Conservation (phyloP, 441 rosid species). For the Omphalea diandra region DNA sequence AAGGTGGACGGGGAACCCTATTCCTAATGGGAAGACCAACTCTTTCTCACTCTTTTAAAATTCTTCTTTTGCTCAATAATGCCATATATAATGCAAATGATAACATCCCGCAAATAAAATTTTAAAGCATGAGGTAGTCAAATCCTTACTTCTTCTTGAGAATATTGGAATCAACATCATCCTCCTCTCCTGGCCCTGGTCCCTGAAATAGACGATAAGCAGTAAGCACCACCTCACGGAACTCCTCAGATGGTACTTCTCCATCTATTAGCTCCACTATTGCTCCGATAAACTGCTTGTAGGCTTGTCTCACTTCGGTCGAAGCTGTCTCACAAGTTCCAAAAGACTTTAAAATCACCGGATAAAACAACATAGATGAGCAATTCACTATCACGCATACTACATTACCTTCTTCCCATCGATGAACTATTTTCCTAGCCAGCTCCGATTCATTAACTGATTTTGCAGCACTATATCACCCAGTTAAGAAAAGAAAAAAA, state of each 20-base stretch:
- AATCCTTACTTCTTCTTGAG: conserved; percentile 51
- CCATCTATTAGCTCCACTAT: conserved; percentile 72
- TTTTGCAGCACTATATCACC: conserved; percentile 41
- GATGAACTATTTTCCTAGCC: conserved; percentile 68
- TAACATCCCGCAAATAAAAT: neutral
- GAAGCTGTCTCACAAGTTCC: conserved; percentile 49
- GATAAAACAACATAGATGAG: neutral
- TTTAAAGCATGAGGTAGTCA: conserved; percentile 4
- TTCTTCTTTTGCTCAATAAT: neutral
- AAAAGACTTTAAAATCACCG: neutral
- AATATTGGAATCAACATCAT: conserved; percentile 31
- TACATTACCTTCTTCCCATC: conserved; percentile 85
- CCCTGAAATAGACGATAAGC: conserved; percentile 52
- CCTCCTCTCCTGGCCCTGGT: conserved; percentile 46
- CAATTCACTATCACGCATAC: neutral
- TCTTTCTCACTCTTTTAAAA: neutral
- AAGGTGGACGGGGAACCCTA: neutral
- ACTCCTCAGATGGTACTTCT: conserved; percentile 79
- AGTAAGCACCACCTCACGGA: conserved; percentile 64
- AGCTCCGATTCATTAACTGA: conserved; percentile 70
- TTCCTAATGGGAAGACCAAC: too few relatives aligned
- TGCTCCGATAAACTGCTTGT: conserved; percentile 74
- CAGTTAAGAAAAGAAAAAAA: neutral
- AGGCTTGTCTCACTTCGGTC: conserved; percentile 70
- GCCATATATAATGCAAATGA: neutral